These are phyloP conservation scores for Pestalotiopsis sp. DNA, from an alignment of 2,329 filamentous ascomycete species.

Conservation along the genomic window DNA sequence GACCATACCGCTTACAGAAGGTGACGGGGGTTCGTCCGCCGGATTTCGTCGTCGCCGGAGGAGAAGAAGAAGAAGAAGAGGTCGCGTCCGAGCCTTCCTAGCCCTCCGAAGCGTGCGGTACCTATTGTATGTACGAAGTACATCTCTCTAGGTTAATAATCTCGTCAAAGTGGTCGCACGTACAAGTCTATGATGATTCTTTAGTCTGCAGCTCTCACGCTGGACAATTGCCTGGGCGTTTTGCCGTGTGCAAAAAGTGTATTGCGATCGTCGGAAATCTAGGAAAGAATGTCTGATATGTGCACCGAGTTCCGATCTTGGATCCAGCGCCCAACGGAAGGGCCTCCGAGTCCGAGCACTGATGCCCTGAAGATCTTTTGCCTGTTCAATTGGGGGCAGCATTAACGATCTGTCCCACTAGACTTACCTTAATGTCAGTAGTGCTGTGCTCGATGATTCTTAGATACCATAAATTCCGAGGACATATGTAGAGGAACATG, in stretches of 20 bases:
- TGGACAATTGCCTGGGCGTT: neutral
- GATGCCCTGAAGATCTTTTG: neutral
- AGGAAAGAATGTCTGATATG: neutral
- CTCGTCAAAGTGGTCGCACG: too few species aligned
- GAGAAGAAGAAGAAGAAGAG: too few species aligned
- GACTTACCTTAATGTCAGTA: too few species aligned
- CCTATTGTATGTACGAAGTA: neutral
- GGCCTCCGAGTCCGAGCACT: neutral
- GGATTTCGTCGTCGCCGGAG: neutral
- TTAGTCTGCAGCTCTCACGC: neutral
- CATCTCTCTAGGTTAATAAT: too few species aligned
- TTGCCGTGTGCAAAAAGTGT: neutral
- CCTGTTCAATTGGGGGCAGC: neutral
- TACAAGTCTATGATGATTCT: neutral
- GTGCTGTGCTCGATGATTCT: too few species aligned
- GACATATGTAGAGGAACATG: too few species aligned
- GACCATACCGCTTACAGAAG: slow-evolving; percentile 10
- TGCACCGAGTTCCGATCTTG: neutral
- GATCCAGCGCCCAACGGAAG: neutral
- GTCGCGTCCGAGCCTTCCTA: too few species aligned
- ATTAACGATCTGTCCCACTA: neutral
- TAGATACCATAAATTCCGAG: too few species aligned
- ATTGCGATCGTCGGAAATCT: neutral
- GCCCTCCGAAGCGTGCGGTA: too few species aligned
- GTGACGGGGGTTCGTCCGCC: slow-evolving; percentile 3